Evolutionary conservation across 306 rosid genomes (phyloP).

Genomic region (cucumber (Cucumis sativus)): DNA sequence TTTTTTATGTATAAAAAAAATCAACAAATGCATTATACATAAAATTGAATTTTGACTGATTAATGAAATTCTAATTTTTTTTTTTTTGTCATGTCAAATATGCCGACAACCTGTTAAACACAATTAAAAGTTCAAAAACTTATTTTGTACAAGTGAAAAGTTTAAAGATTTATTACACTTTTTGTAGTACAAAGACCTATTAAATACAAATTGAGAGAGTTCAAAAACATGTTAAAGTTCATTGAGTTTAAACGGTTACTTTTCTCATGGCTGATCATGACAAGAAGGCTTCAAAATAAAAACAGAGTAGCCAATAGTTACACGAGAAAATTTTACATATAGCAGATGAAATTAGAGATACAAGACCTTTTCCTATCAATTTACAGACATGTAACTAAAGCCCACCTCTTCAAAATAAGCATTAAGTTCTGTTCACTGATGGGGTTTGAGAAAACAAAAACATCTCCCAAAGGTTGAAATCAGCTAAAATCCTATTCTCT

Average conservation of each 20-base stretch:
- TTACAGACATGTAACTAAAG: not conserved
- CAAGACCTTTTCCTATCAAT: slow-evolving; percentile 2
- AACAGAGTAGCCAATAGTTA: not conserved
- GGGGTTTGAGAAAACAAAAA: not conserved
- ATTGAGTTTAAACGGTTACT: not conserved
- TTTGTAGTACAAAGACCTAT: no score
- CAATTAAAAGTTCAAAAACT: no score
- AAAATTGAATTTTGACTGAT: no score
- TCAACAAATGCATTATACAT: no score
- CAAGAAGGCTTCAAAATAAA: not conserved
- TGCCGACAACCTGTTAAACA: no score
- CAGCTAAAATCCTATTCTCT: not conserved
- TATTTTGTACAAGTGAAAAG: no score
- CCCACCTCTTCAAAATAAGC: not conserved
- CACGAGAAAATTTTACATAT: not conserved
- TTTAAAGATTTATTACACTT: no score
- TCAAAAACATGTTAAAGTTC: no score
- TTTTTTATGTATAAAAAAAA: no score
- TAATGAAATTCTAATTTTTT: no score
- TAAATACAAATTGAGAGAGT: no score
- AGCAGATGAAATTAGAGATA: slow-evolving; percentile 3
- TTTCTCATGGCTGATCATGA: not conserved
- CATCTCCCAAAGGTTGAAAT: not conserved
- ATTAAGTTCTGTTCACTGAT: not conserved
- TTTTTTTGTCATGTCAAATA: no score